Evolutionary conservation across 2,329 filamentous ascomycete genomes (phyloP).

Genomic region (Aspergillus calidoustus): DNA sequence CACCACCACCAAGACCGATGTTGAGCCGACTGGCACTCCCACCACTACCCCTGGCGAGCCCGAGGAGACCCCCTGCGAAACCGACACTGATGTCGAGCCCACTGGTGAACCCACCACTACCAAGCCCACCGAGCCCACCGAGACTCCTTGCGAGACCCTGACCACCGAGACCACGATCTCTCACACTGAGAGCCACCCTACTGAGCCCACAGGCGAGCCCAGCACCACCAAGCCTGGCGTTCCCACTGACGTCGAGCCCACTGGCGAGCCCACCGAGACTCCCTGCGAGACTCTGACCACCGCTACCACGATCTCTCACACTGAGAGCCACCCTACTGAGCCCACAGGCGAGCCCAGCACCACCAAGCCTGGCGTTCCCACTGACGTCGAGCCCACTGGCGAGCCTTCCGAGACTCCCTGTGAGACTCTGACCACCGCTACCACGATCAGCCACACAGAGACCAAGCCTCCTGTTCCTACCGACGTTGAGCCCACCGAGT

Average conservation of each 20-base stretch:
- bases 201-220: constrained; percentile 9
- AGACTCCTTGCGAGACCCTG: constrained; percentile 14
- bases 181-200: constrained; percentile 3
- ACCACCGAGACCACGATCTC: constrained; percentile 19
- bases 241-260: constrained; percentile 8
- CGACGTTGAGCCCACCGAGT: constrained; percentile 11
- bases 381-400: not conserved
- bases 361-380: constrained; percentile 17
- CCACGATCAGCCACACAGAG: constrained; percentile 14
- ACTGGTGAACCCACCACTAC: constrained; percentile 16
- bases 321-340: not conserved
- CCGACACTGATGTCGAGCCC: constrained; percentile 2
- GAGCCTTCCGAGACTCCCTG: constrained; percentile 9
- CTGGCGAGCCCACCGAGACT: not conserved
- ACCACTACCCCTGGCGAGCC: not conserved
- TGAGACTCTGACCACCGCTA: constrained; percentile 19
- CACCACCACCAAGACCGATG: not conserved
- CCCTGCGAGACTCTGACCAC: constrained; percentile 12
- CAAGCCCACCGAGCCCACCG: constrained; percentile 17
- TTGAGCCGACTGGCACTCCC: constrained; percentile 7
- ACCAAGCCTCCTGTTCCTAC: not conserved
- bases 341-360: constrained; percentile 20
- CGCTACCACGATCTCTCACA: constrained; percentile 5
- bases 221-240: constrained; percentile 18
- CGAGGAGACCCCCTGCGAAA: constrained; percentile 10